Conservation (phyloP, 2,329 filamentous ascomycete genomes). For the Talaromyces verruculosus region DNA sequence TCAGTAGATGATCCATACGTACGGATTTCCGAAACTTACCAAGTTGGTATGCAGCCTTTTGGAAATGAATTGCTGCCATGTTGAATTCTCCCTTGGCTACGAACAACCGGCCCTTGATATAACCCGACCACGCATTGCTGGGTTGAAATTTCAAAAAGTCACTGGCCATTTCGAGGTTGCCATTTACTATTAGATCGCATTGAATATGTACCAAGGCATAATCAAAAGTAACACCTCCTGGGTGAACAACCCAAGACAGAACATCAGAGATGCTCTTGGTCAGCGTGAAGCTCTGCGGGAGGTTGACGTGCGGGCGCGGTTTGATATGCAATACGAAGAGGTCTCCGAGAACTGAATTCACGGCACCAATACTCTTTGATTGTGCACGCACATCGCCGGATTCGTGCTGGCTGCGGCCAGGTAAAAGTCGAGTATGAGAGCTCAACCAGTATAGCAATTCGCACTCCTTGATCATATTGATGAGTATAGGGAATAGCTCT, state of each 20-base stretch:
- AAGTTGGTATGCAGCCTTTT: slow-evolving; percentile 77
- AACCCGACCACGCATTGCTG: slow-evolving; percentile 62
- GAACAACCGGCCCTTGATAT: slow-evolving; percentile 79
- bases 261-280: slow-evolving; percentile 47
- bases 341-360: slow-evolving; percentile 45
- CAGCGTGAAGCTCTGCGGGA: slow-evolving; percentile 45
- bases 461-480: slow-evolving; percentile 69
- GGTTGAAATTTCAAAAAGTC: slow-evolving; percentile 67
- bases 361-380: slow-evolving; percentile 27
- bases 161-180: slow-evolving; percentile 64
- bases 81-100: slow-evolving; percentile 72
- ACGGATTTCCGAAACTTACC: slow-evolving; percentile 58
- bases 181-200: slow-evolving; percentile 65
- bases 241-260: slow-evolving; percentile 50
- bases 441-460: slow-evolving; percentile 68
- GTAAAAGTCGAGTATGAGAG: slow-evolving; percentile 39
- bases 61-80: slow-evolving; percentile 72
- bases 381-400: slow-evolving; percentile 30
- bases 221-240: slow-evolving; percentile 56
- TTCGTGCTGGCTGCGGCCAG: slow-evolving; percentile 28
- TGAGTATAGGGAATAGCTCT: slow-evolving; percentile 62
- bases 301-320: slow-evolving; percentile 40
- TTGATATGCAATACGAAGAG: slow-evolving; percentile 47
- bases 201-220: slow-evolving; percentile 66
- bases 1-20: not conserved